phyloP scores from a whole-genome alignment of 768 basidiomycete genomes.

The Clavaria fumosa region DNA sequence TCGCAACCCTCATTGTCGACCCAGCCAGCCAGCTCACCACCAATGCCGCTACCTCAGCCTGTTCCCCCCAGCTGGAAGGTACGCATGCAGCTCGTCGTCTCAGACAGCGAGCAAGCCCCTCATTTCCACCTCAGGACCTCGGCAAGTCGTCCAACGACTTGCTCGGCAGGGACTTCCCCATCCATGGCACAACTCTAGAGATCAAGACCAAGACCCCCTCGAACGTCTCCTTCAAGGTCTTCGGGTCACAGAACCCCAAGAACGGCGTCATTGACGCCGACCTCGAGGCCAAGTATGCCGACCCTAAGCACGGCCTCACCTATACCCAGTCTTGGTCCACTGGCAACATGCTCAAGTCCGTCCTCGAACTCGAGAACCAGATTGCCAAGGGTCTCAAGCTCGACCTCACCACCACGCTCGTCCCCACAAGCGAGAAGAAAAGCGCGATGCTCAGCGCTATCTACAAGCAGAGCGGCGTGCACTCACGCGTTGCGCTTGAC shows the following conservation, averaged over 20 bases:
- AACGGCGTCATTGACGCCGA: constrained; percentile 65
- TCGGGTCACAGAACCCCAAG: constrained; percentile 68
- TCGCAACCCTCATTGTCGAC: too few relatives aligned
- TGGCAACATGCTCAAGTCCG: constrained; percentile 77
- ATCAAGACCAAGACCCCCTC: constrained; percentile 84
- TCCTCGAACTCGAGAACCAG: constrained; percentile 92
- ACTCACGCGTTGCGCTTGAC: constrained; percentile 83
- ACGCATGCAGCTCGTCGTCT: constrained; percentile 10
- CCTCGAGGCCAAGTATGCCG: constrained; percentile 87
- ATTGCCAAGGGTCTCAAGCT: constrained; percentile 96
- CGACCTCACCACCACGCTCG: constrained; percentile 69
- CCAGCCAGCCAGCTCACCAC: too few relatives aligned
- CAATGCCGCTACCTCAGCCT: constrained; percentile 87
- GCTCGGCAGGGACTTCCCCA: constrained; percentile 82
- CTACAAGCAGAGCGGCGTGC: constrained; percentile 94
- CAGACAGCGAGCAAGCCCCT: background rate
- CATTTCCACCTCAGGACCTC: constrained; percentile 42
- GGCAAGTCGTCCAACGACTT: constrained; percentile 97
- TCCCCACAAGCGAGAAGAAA: constrained; percentile 80
- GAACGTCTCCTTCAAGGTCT: constrained; percentile 87
- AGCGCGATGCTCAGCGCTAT: constrained; percentile 65
- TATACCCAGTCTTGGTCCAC: constrained; percentile 97
- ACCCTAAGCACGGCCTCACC: constrained; percentile 84
- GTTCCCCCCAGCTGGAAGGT: constrained; percentile 98
- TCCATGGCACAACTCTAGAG: constrained; percentile 57